Evolutionary conservation across 2,329 filamentous ascomycete genomes (phyloP).

Genomic region (Pyrenophora tritici-repentis): DNA sequence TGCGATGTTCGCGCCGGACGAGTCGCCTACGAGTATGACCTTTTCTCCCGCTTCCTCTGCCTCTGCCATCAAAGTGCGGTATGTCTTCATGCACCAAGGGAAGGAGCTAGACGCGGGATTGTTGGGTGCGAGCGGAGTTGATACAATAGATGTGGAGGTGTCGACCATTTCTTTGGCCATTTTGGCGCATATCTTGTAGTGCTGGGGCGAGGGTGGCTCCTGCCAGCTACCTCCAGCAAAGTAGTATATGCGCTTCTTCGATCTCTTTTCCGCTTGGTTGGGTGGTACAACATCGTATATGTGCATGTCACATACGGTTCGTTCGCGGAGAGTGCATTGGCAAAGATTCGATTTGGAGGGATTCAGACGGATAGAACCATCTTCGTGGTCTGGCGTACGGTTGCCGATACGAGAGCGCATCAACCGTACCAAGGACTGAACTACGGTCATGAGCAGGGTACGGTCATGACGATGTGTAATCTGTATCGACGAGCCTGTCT

Average conservation of each 20-base stretch:
- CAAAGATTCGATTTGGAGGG: constrained; percentile 41
- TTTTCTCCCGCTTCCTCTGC: constrained; percentile 48
- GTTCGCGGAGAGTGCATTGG: constrained; percentile 48
- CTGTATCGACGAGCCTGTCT: constrained; percentile 29
- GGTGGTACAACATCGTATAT: constrained; percentile 52
- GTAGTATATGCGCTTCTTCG: constrained; percentile 55
- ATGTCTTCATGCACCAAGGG: constrained; percentile 54
- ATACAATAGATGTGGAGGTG: constrained; percentile 55
- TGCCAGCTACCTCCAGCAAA: constrained; percentile 64
- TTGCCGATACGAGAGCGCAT: constrained; percentile 45
- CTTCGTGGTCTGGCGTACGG: constrained; percentile 38
- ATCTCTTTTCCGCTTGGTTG: constrained; percentile 7
- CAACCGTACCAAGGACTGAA: constrained; percentile 47
- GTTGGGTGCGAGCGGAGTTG: constrained; percentile 60
- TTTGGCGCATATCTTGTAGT: constrained; percentile 58
- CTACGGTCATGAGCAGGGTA: constrained; percentile 45
- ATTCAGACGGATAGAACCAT: constrained; percentile 49
- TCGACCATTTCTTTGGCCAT: constrained; percentile 51
- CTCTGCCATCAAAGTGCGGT: constrained; percentile 49
- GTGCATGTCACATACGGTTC: constrained; percentile 50
- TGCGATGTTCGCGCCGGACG: constrained; percentile 60
- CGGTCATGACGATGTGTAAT: constrained; percentile 48
- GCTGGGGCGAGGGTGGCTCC: constrained; percentile 54
- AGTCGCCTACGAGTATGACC: constrained; percentile 60
- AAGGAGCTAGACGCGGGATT: constrained; percentile 57